Evolutionary conservation across 106 monocot genomes (phyloP).

Genomic region (Chionographis japonica): DNA sequence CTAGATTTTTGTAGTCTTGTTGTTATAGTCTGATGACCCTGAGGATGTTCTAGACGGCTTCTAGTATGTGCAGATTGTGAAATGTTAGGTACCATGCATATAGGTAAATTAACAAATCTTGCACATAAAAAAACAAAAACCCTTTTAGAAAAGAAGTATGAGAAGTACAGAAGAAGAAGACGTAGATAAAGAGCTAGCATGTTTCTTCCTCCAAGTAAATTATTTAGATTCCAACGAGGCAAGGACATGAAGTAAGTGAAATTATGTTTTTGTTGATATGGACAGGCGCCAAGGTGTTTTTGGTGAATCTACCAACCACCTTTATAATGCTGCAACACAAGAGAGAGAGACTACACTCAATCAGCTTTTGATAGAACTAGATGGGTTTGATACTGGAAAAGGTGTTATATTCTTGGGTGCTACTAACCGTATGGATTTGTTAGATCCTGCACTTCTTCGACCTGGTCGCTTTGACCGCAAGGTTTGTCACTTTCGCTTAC

Average conservation of each 20-base stretch:
- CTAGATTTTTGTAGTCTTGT: no score
- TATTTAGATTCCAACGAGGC: neutral
- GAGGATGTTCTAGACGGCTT: no score
- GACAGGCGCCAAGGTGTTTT: constrained; percentile 80
- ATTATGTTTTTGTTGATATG: constrained; percentile 7
- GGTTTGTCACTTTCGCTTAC: constrained; percentile 26
- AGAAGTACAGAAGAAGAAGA: no score
- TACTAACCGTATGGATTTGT: constrained; percentile 84
- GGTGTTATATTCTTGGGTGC: constrained; percentile 92
- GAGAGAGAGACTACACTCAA: constrained; percentile 90
- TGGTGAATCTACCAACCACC: constrained; percentile 61
- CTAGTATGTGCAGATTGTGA: no score
- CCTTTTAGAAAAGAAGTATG: no score
- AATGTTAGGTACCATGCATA: no score
- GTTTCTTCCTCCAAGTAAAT: no score
- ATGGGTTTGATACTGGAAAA: constrained; percentile 91
- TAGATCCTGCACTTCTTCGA: constrained; percentile 87
- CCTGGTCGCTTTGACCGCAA: constrained; percentile 93
- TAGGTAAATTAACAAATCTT: no score
- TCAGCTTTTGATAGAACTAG: constrained; percentile 83
- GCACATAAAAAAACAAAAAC: no score
- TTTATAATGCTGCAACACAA: constrained; percentile 88
- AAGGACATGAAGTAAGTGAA: no score
- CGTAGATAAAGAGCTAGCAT: no score
- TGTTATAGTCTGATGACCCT: no score